A percentile compares a stretch with the other conserved stretches of the same genome.
These are phyloP conservation scores for Eragrostis nindensis DNA, from an alignment of 176 grass and related monocot species.

Conservation along the genomic window DNA sequence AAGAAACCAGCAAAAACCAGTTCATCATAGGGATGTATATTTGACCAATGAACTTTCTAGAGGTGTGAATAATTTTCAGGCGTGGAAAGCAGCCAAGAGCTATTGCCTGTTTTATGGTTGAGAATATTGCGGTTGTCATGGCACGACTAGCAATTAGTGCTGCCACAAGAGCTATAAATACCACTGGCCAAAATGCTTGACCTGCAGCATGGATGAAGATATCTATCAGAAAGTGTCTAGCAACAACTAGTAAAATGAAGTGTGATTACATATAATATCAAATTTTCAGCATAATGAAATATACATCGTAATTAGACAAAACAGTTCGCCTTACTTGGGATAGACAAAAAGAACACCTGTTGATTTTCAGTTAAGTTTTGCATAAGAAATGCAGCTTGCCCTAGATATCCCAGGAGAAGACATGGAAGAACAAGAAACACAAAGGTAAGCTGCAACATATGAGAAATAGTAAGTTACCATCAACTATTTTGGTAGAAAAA, in stretches of 20 bases:
- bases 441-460: slow-evolving; percentile 86
- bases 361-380: slow-evolving; percentile 83
- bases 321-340: slow-evolving; percentile 79
- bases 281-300: slow-evolving; percentile 26
- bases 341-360: slow-evolving; percentile 98
- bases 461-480: slow-evolving; percentile 46
- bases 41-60: slow-evolving; percentile 95
- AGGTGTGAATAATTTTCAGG: slow-evolving; percentile 98
- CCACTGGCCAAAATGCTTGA: slow-evolving; percentile 83
- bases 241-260: slow-evolving; percentile 26
- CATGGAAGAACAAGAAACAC: slow-evolving; percentile 94
- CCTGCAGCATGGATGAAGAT: slow-evolving; percentile 53
- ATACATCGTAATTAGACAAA: slow-evolving; percentile 34
- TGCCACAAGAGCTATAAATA: slow-evolving; percentile 78
- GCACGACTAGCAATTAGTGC: slow-evolving; percentile 95
- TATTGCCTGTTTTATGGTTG: slow-evolving; percentile 92
- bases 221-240: slow-evolving; percentile 22
- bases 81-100: slow-evolving; percentile 95
- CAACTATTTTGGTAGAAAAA: slow-evolving; percentile 20
- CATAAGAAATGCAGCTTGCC: slow-evolving; percentile 96
- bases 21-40: slow-evolving; percentile 99
- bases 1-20: slow-evolving; percentile 90
- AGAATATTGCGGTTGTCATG: slow-evolving; percentile 98
- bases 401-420: slow-evolving; percentile 94
- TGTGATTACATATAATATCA: not conserved